Base-by-base conservation (phyloP, 345 rosid species). In the Bruguiera gymnorhiza region DNA sequence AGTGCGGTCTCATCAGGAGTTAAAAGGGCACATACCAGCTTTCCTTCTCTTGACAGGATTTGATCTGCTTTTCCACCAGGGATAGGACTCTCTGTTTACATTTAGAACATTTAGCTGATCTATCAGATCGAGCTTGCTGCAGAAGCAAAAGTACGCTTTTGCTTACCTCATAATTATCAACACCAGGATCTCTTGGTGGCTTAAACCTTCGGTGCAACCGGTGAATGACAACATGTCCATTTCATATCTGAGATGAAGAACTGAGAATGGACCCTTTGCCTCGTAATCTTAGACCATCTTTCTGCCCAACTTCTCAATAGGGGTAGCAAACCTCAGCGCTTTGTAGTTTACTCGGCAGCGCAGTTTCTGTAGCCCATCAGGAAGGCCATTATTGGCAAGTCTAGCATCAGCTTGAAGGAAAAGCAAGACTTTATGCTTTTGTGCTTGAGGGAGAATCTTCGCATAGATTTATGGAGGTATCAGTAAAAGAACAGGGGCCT, bases 241-340 rank as follows among this genome's bases (percentile, higher is more conserved):
- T 60, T 69, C 72, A 60, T 69, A 48, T 50, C 72, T 58, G 58
- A 69, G 72, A 59, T 69, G 72, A 13, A 59, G 65, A 20, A 46
- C 72, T 16, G 59, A 48, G 57, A 69, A 69, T 1, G 54, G 65
- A 5, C 72, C 72, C 13, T 59, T 20, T 69, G 37, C 65, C 65
- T 60, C 26, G 60, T 18, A 50, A 69, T 26, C 34, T 65, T 43
- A 24, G 4, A 59, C 72, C 19, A 69, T 30, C 54, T 59, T 69
- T 30, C 53, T 69, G 19, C 64, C 65, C 16, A 59, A 5, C 39
- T 69, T 46, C 56, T 69, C 72, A 2, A 69, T 46, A 15, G 34
- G 56, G 21, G 65, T 21, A 18, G 57, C 19, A 30, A 69, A 69
- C 31, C 43, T 69, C 63, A 69, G 23, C 4, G 64, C 63, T 20